Conservation (phyloP, 768 basidiomycete species). For the Pleurotus tuoliensis region DNA sequence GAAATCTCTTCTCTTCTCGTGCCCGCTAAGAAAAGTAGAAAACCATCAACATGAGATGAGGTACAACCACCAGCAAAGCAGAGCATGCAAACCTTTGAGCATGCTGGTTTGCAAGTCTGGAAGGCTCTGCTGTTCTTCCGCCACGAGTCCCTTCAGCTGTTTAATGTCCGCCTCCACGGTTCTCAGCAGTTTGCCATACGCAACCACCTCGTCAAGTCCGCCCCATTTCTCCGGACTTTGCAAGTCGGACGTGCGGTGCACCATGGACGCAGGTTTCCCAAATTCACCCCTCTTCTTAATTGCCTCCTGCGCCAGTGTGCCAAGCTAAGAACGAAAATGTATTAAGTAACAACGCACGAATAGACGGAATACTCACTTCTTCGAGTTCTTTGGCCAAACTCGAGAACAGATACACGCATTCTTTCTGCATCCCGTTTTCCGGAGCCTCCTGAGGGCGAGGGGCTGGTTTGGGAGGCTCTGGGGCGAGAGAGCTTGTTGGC, state of each 20-base stretch:
- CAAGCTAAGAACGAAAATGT: conserved; percentile 33
- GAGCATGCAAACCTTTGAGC: conserved; percentile 50
- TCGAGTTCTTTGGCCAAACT: conserved; percentile 51
- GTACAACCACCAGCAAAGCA: neutral
- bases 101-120: conserved; percentile 61
- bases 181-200: conserved; percentile 46
- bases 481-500: neutral
- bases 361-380: conserved; percentile 38
- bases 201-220: conserved; percentile 41
- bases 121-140: conserved; percentile 36
- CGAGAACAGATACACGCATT: conserved; percentile 49
- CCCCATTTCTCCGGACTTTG: conserved; percentile 47
- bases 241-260: conserved; percentile 41
- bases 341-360: neutral
- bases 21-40: conserved; percentile 44
- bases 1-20: conserved; percentile 81
- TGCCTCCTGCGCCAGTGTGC: conserved; percentile 32
- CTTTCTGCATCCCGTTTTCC: conserved; percentile 66
- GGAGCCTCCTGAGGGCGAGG: conserved; percentile 20
- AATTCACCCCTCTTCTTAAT: conserved; percentile 31
- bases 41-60: neutral
- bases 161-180: conserved; percentile 51
- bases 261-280: conserved; percentile 33
- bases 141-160: conserved; percentile 39
- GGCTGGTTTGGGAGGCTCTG: neutral